Base-by-base conservation (phyloP, 192 early-diverging fungal species). In the Coemansia sp. region DNA sequence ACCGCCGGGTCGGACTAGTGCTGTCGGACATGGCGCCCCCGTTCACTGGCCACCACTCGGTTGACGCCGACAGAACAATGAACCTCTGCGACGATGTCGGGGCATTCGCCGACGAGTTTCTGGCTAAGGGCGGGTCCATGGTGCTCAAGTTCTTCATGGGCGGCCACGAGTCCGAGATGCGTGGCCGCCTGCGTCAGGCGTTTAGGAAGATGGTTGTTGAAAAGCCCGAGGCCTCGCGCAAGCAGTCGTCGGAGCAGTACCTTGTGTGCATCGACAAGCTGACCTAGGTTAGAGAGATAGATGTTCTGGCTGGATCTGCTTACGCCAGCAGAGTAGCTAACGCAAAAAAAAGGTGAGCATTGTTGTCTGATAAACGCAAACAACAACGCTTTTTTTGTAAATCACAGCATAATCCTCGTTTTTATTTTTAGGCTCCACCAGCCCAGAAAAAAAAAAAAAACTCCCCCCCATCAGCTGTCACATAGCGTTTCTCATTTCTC, bases 11-110 rank as follows among this genome's bases (percentile, higher is more conserved):
- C 10, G 83, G 86, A 12, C 63, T 84, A 12, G 59, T 90, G 6
- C 49, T 87, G 26, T 88, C 87, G 15, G 94, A 95, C 54, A 94
- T 95, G 92, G 90, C 92, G 16, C 94, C 92, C 56, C 83, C 88
- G 53, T 93, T 92, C 59, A 89, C 89, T 8, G 92, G 92, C 4
- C 78, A 84, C 60, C 87, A 88, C 49, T 79, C 85, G 5, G 84
- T 86, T 5, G 92, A 95, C 71, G 88, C 90, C 8, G 81, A 83
- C 1, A 67, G 80, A 56, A 87, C 87, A 0, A 88, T 88, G 87
- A 73, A 68, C 21, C 84, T 95, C 32, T 93, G 91, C 61, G 86
- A 89, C 59, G 84, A 86, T 3, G 88, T 89, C 0, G 68, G 93
- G 38, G 66, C 42, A 0, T 90, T 94, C 65, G 89, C 92, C 0